A percentile compares a stretch with the other conserved stretches of the same genome.
phyloP scores from a whole-genome alignment of 192 early-diverging fungal species.

The Coemansia sp. region DNA sequence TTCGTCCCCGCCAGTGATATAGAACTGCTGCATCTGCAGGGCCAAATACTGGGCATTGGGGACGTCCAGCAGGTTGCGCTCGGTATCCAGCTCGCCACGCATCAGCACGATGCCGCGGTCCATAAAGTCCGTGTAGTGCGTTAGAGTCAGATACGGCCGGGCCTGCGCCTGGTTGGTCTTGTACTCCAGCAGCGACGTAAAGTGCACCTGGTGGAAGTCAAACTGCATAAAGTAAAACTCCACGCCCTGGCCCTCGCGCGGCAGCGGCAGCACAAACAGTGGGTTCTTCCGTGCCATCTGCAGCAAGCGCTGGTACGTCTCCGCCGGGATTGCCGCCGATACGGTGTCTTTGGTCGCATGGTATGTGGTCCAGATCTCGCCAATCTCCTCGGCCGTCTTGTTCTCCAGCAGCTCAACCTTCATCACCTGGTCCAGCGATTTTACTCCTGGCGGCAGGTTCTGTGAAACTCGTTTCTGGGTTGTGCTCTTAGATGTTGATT shows the following conservation, averaged over 20 bases:
- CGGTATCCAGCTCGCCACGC: conserved; percentile 70
- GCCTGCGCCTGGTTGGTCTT: conserved; percentile 77
- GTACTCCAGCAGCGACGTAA: conserved; percentile 87
- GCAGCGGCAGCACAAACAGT: conserved; percentile 82
- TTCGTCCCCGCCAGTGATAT: conserved; percentile 67
- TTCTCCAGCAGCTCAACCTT: conserved; percentile 50
- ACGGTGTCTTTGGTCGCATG: conserved; percentile 61
- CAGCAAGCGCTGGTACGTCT: conserved; percentile 60
- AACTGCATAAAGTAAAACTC: conserved; percentile 89
- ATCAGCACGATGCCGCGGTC: conserved; percentile 89
- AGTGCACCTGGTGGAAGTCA: conserved; percentile 78
- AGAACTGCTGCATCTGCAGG: conserved; percentile 82
- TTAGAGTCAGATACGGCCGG: conserved; percentile 77
- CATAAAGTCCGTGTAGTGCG: conserved; percentile 82
- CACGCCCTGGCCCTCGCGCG: conserved; percentile 66
- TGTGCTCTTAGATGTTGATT: conserved; percentile 1
- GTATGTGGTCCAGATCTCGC: conserved; percentile 73
- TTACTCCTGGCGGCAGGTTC: conserved; percentile 35
- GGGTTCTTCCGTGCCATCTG: conserved; percentile 48
- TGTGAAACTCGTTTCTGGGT: background rate
- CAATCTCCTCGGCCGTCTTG: conserved; percentile 43
- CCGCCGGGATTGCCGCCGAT: conserved; percentile 62
- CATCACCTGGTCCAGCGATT: conserved; percentile 60
- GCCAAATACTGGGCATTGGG: conserved; percentile 77
- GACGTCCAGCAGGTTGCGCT: conserved; percentile 56